phyloP scores from a whole-genome alignment of 2,329 filamentous ascomycete genomes.

The Colletotrichum musae region DNA sequence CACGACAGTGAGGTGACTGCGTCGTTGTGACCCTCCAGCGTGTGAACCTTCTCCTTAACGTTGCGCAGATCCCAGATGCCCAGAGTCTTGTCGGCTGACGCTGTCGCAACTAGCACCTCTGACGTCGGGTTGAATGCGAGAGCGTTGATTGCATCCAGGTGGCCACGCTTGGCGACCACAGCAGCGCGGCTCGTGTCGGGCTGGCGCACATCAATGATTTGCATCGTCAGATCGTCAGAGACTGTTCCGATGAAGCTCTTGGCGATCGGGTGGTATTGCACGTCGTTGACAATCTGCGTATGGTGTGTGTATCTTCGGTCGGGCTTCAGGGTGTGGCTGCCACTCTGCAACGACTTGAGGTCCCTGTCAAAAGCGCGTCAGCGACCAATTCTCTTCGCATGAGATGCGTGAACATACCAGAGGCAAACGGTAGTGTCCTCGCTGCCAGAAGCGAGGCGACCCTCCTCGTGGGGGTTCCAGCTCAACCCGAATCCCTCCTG shows the following conservation, averaged over 20 bases:
- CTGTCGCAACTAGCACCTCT: conserved; percentile 92
- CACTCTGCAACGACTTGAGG: conserved; percentile 80
- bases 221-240: conserved; percentile 93
- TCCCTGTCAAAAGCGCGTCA: conserved; percentile 70
- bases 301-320: conserved; percentile 88
- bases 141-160: conserved; percentile 95
- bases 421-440: conserved; percentile 93
- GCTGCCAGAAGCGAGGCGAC: conserved; percentile 89
- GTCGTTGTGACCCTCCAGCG: conserved; percentile 88
- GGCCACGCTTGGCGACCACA: conserved; percentile 79
- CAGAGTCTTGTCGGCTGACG: conserved; percentile 94
- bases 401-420: conserved; percentile 72
- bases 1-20: conserved; percentile 93
- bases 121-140: conserved; percentile 92
- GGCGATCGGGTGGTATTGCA: conserved; percentile 93
- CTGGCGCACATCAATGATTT: conserved; percentile 89
- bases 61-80: conserved; percentile 96
- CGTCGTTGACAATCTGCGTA: conserved; percentile 93
- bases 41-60: conserved; percentile 90
- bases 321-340: conserved; percentile 79
- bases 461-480: conserved; percentile 90
- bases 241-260: conserved; percentile 90
- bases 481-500: conserved; percentile 92
- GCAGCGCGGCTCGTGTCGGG: conserved; percentile 76
- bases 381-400: not conserved